A percentile compares a stretch with the other conserved stretches of the same genome.
phyloP scores from a whole-genome alignment of 2,329 filamentous ascomycete species.

The Aspergillus eucalypticola region DNA sequence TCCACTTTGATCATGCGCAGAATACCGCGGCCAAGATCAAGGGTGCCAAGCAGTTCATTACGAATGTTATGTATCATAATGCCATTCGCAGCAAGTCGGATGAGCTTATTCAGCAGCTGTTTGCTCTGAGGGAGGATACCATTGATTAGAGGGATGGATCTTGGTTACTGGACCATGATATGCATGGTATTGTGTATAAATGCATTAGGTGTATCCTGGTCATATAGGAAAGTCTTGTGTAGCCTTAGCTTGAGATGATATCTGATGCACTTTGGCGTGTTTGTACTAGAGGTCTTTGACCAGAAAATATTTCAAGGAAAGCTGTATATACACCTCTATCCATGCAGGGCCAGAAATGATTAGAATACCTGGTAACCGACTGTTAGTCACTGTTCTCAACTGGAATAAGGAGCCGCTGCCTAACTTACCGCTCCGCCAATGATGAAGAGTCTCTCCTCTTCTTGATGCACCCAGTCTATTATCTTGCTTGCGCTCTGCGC shows the following conservation, averaged over 20 bases:
- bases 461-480: constrained; percentile 84
- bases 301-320: neutral
- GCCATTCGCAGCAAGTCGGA: constrained; percentile 72
- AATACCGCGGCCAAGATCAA: constrained; percentile 74
- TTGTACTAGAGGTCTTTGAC: neutral
- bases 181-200: neutral
- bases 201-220: neutral
- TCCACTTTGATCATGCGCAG: constrained; percentile 72
- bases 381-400: neutral
- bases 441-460: constrained; percentile 94
- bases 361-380: constrained; percentile 12
- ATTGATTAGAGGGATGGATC: constrained; percentile 49
- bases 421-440: constrained; percentile 83
- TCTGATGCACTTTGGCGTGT: too few relatives aligned
- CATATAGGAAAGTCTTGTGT: neutral
- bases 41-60: constrained; percentile 77
- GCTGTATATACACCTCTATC: neutral
- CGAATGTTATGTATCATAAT: constrained; percentile 85
- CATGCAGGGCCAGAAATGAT: neutral
- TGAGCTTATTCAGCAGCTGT: constrained; percentile 74
- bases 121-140: constrained; percentile 71
- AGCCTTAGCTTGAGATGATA: too few relatives aligned
- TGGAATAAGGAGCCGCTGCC: too few relatives aligned
- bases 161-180: neutral
- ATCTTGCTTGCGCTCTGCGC: constrained; percentile 86